Conservation (phyloP, 305 asterid species). For the Nicotiana rustica region DNA sequence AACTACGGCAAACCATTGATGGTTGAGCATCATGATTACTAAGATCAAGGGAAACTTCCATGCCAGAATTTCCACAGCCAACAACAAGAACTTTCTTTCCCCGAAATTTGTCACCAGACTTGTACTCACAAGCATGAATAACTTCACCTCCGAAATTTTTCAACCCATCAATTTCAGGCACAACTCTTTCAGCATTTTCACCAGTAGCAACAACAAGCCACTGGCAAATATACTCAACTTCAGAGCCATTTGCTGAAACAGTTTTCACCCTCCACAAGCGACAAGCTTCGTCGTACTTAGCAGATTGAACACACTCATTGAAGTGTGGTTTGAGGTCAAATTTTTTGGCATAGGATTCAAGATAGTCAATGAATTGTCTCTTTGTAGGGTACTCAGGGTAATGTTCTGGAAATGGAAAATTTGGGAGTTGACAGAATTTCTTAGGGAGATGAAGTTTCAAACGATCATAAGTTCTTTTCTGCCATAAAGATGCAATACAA, state of each 20-base stretch:
- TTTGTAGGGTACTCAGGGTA: conserved; percentile 81
- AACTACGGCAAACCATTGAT: conserved; percentile 80
- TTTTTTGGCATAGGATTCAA: conserved; percentile 65
- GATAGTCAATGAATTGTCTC: conserved; percentile 78
- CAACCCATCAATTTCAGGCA: conserved; percentile 79
- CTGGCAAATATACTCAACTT: conserved; percentile 85
- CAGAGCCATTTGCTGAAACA: conserved; percentile 42
- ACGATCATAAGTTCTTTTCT: conserved; percentile 81
- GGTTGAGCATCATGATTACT: conserved; percentile 75
- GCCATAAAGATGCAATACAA: conserved; percentile 95
- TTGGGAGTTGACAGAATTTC: conserved; percentile 79
- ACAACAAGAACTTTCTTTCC: conserved; percentile 86
- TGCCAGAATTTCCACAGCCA: conserved; percentile 94
- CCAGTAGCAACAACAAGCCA: conserved; percentile 93
- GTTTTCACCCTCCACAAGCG: conserved; percentile 75
- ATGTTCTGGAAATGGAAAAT: conserved; percentile 72
- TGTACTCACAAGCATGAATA: conserved; percentile 75
- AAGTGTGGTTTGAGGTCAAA: conserved; percentile 72
- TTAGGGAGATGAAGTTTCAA: conserved; percentile 89
- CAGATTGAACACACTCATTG: conserved; percentile 75
- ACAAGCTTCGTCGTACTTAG: conserved; percentile 75
- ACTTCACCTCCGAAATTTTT: conserved; percentile 69
- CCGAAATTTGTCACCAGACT: conserved; percentile 66
- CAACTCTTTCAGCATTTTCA: conserved; percentile 73
- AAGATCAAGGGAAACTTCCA: conserved; percentile 94